These are phyloP conservation scores for Penicillium samsonianum DNA, from an alignment of 495 filamentous ascomycete species.

Conservation along the genomic window DNA sequence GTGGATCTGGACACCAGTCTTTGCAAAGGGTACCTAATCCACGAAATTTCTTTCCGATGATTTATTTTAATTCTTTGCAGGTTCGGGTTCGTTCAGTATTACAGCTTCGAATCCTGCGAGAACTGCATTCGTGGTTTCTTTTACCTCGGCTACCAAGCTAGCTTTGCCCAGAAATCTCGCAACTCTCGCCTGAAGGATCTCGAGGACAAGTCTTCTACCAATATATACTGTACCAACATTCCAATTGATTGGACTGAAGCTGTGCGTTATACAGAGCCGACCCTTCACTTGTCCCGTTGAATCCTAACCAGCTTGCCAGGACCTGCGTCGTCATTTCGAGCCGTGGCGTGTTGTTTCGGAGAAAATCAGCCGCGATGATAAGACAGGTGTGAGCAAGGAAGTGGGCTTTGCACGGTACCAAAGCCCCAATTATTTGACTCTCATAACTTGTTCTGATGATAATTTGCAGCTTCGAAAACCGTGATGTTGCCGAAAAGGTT, in stretches of 20 bases:
- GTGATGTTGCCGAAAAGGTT: conserved; percentile 82
- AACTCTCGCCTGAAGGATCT: conserved; percentile 93
- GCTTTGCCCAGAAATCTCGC: conserved; percentile 96
- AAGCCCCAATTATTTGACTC: background rate
- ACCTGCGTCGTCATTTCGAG: conserved; percentile 58
- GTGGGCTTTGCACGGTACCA: conserved; percentile 93
- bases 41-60: background rate
- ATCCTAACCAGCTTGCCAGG: conserved; percentile 28
- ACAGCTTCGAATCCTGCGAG: conserved; percentile 82
- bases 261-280: conserved; percentile 48
- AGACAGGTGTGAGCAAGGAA: conserved; percentile 85
- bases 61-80: conserved; percentile 47
- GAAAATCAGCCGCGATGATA: conserved; percentile 85
- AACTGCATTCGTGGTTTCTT: conserved; percentile 96
- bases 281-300: too few species aligned
- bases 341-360: conserved; percentile 83
- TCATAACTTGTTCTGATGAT: conserved; percentile 1
- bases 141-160: conserved; percentile 90
- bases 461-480: conserved; percentile 72
- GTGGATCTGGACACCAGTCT: conserved; percentile 86
- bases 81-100: conserved; percentile 95
- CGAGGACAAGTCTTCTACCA: conserved; percentile 82
- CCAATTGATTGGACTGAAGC: conserved; percentile 87
- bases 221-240: conserved; percentile 95
- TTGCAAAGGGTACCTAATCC: conserved; percentile 80